A percentile compares a stretch with the other conserved stretches of the same genome.
Evolutionary conservation across 208 protist genomes (phyloP).

Genomic region (Leishmania tarentolae): DNA sequence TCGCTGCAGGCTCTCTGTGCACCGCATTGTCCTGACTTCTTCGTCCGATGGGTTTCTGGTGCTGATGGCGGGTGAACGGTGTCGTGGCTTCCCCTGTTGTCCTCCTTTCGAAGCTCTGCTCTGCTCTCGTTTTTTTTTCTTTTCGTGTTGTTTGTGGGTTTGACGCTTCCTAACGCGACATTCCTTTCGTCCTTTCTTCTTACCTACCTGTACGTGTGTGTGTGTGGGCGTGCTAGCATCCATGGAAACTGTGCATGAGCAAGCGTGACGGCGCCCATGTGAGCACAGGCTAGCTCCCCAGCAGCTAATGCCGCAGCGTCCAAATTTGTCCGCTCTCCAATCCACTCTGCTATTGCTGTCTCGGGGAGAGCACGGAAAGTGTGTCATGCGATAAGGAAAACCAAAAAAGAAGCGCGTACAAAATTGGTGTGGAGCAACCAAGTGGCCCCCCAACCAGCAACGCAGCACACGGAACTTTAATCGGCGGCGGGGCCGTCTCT

Average conservation of each 20-base stretch:
- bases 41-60: background rate
- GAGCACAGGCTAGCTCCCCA: background rate
- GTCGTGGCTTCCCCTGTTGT: background rate
- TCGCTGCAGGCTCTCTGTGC: background rate
- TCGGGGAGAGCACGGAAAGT: background rate
- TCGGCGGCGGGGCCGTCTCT: background rate
- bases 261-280: background rate
- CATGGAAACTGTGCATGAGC: background rate
- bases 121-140: background rate
- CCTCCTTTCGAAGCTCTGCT: background rate
- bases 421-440: background rate
- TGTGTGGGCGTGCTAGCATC: background rate
- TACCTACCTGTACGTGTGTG: background rate
- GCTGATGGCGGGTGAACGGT: background rate
- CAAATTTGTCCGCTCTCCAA: background rate
- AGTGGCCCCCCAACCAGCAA: background rate
- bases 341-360: background rate
- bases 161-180: background rate
- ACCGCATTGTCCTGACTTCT: background rate
- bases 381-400: background rate
- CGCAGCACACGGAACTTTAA: background rate
- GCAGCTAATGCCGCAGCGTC: background rate
- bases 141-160: background rate
- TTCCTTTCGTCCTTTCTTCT: background rate
- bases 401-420: background rate